Conservation (phyloP, 129 eudicot species). For the Flaveria robusta region DNA sequence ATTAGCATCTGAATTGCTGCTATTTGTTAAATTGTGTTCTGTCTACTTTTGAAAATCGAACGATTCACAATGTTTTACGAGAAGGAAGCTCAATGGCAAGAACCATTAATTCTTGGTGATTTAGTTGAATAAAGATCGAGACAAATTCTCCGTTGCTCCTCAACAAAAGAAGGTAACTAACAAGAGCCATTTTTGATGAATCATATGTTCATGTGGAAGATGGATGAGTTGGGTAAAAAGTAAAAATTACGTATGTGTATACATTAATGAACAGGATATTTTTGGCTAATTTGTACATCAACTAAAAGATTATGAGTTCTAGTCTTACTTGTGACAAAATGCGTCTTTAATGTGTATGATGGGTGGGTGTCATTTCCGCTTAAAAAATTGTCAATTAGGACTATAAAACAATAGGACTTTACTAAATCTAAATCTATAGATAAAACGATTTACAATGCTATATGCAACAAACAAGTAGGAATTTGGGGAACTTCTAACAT, state of each 20-base stretch:
- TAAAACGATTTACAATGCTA: not conserved
- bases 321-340: not conserved
- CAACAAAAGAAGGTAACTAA: not conserved
- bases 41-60: not conserved
- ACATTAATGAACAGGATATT: no score
- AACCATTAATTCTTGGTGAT: not conserved
- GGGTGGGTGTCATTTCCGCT: not conserved
- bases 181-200: not conserved
- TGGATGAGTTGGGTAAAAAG: not conserved
- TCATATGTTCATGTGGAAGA: not conserved
- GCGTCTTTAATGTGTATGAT: not conserved
- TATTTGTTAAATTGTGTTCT: not conserved
- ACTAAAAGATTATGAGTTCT: no score
- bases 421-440: not conserved
- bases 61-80: not conserved
- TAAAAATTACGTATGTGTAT: not conserved
- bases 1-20: no score
- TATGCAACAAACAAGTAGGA: not conserved
- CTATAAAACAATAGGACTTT: not conserved
- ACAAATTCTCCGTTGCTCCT: not conserved
- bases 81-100: conserved; percentile 3
- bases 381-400: not conserved
- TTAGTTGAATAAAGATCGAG: no score
- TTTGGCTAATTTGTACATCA: no score
- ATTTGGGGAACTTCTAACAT: not conserved